Conservation (phyloP, 148 eudicot genomes). For the Hydrangea macrophylla region DNA sequence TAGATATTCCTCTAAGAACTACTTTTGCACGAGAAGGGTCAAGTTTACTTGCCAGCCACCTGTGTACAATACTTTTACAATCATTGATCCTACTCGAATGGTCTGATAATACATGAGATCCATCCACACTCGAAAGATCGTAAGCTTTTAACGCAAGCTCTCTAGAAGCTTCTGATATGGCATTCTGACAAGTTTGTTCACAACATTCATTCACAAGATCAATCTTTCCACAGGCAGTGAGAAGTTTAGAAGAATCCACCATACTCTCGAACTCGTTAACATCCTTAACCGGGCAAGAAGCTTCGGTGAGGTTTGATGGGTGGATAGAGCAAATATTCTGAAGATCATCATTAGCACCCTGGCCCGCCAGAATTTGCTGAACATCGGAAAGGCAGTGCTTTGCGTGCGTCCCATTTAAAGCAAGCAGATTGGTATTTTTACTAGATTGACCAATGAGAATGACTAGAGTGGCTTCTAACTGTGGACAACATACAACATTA, state of each 20-base stretch:
- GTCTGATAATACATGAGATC: constrained; percentile 36
- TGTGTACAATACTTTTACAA: constrained; percentile 65
- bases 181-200: constrained; percentile 76
- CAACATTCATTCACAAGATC: constrained; percentile 90
- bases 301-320: constrained; percentile 77
- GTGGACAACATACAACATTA: constrained; percentile 93
- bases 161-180: constrained; percentile 77
- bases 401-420: constrained; percentile 68
- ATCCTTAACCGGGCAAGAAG: constrained; percentile 81
- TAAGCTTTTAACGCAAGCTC: constrained; percentile 57
- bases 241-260: constrained; percentile 60
- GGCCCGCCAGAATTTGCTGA: constrained; percentile 66
- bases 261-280: constrained; percentile 64
- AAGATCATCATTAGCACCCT: constrained; percentile 67
- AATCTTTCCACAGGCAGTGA: constrained; percentile 69
- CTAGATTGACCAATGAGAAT: constrained; percentile 87
- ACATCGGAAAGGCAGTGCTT: constrained; percentile 75
- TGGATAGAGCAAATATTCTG: constrained; percentile 63
- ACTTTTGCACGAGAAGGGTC: constrained; percentile 68
- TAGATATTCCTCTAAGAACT: constrained; percentile 83
- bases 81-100: constrained; percentile 55
- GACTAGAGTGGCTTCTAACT: constrained; percentile 73
- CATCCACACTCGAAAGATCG: constrained; percentile 35
- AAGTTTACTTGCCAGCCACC: constrained; percentile 88
- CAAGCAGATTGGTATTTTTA: constrained; percentile 51